Evolutionary conservation across 75 land plant genomes (phyloP).

Genomic region (Chamaecyparis obtusa): DNA sequence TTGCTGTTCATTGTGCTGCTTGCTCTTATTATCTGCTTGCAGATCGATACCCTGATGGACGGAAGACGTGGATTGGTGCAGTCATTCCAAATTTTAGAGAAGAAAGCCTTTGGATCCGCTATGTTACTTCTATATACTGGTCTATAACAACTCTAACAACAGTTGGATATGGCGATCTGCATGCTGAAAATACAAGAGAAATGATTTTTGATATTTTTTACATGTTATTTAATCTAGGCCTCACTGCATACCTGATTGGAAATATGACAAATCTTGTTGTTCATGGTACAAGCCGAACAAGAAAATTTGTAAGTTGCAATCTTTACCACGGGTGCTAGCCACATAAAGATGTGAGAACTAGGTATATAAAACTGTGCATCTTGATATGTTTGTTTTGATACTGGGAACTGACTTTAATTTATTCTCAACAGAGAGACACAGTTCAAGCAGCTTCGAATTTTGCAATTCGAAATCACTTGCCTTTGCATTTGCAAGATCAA

Average conservation of each 20-base stretch:
- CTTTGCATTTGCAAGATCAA: conserved; percentile 58
- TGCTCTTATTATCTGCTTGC: conserved; percentile 65
- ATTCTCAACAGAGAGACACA: conserved; percentile 50
- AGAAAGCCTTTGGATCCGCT: conserved; percentile 38
- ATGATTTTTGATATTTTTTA: conserved; percentile 62
- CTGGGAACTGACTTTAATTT: not conserved
- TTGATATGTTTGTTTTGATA: not conserved
- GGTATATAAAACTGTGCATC: not conserved
- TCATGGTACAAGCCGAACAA: conserved; percentile 62
- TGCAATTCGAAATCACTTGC: conserved; percentile 63
- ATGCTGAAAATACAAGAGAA: conserved; percentile 64
- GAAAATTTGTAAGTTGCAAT: conserved; percentile 58
- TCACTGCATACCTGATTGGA: conserved; percentile 74
- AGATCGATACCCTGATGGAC: conserved; percentile 36
- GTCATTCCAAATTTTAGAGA: conserved; percentile 32
- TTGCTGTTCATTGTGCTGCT: conserved; percentile 63
- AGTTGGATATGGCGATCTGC: conserved; percentile 79
- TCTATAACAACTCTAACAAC: conserved; percentile 71
- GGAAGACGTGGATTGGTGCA: conserved; percentile 66
- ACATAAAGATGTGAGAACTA: not conserved
- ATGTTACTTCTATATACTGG: conserved; percentile 69
- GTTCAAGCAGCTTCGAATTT: conserved; percentile 67
- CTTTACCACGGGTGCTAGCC: not conserved
- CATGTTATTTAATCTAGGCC: conserved; percentile 68
- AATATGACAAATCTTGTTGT: conserved; percentile 87